Percentiles rank a stretch among this genome's conserved stretches.
phyloP scores from a whole-genome alignment of 1,284 basidiomycete genomes.

The Marasmius fiardii region DNA sequence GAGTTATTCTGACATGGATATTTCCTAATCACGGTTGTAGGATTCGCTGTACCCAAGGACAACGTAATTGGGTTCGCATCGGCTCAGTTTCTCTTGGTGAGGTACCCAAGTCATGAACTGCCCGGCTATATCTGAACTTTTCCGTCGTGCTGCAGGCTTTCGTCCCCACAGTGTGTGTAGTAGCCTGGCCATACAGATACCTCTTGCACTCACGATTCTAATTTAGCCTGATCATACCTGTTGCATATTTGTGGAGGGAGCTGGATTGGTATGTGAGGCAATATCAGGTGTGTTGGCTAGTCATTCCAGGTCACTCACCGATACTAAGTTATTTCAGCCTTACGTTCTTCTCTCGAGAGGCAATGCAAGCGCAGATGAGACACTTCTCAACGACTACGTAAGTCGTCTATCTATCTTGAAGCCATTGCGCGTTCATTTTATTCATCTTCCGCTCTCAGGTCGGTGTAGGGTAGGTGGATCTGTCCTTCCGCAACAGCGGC shows the following conservation, averaged over 20 bases:
- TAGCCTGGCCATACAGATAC: conserved; percentile 18
- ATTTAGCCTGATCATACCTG: conserved; percentile 31
- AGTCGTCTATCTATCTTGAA: conserved; percentile 18
- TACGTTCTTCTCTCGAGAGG: conserved; percentile 53
- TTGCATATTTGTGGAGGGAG: conserved; percentile 39
- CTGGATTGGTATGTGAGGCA: conserved; percentile 46
- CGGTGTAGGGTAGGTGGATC: conserved; percentile 34
- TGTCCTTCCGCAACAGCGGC: background rate
- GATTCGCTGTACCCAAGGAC: conserved; percentile 46
- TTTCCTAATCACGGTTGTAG: conserved; percentile 26
- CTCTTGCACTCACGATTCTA: conserved; percentile 13
- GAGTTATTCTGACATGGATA: background rate
- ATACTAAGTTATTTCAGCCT: conserved; percentile 33
- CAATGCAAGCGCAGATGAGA: conserved; percentile 47
- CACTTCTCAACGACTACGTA: conserved; percentile 62
- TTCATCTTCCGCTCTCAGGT: conserved; percentile 26
- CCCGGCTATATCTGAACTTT: conserved; percentile 6
- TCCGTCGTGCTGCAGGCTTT: conserved; percentile 41
- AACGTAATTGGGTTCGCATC: conserved; percentile 49
- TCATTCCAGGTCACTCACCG: conserved; percentile 3
- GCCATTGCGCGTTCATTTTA: background rate
- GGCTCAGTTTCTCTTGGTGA: conserved; percentile 52
- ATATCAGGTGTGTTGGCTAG: conserved; percentile 39
- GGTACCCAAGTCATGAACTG: conserved; percentile 16
- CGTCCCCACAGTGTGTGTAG: conserved; percentile 47